Evolutionary conservation across 2,329 filamentous ascomycete genomes (phyloP).

Genomic region (Graphilbum ipis-grandicollis): DNA sequence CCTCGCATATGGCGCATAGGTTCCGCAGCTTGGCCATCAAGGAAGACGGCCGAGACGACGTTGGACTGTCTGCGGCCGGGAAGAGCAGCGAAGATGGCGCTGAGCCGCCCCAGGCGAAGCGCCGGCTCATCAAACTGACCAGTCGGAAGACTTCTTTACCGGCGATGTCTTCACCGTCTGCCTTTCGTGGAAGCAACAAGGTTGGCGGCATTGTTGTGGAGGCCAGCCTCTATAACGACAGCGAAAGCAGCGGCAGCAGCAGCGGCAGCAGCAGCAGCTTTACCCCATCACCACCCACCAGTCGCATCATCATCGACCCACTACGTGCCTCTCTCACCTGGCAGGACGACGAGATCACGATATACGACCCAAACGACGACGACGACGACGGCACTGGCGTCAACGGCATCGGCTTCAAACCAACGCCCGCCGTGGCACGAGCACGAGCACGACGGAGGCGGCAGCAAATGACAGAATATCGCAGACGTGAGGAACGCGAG

Average conservation of each 20-base stretch:
- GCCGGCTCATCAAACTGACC: not conserved
- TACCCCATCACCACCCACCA: no score
- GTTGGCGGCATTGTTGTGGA: no score
- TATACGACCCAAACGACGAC: constrained; percentile 45
- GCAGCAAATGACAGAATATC: constrained; percentile 46
- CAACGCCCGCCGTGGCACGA: constrained; percentile 42
- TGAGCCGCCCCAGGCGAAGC: not conserved
- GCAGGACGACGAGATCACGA: constrained; percentile 51
- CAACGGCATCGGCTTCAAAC: constrained; percentile 50
- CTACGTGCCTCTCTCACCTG: constrained; percentile 44
- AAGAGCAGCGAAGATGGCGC: no score
- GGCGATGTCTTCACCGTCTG: no score
- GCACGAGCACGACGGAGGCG: constrained; percentile 37
- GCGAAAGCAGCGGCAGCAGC: constrained; percentile 7
- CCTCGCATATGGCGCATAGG: constrained; percentile 30
- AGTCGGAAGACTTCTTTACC: no score
- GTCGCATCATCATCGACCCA: constrained; percentile 27
- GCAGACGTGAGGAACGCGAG: constrained; percentile 41
- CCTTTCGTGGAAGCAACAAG: no score
- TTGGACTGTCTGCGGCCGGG: not conserved
- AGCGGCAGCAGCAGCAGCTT: constrained; percentile 9
- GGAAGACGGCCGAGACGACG: not conserved
- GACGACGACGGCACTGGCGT: constrained; percentile 52
- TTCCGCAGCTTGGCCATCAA: constrained; percentile 31
- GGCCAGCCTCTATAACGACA: no score